A percentile compares a stretch with the other conserved stretches of the same genome.
These are phyloP conservation scores for Rhexocercosporidium sp. DNA, from an alignment of 2,329 filamentous ascomycete species.

Conservation along the genomic window DNA sequence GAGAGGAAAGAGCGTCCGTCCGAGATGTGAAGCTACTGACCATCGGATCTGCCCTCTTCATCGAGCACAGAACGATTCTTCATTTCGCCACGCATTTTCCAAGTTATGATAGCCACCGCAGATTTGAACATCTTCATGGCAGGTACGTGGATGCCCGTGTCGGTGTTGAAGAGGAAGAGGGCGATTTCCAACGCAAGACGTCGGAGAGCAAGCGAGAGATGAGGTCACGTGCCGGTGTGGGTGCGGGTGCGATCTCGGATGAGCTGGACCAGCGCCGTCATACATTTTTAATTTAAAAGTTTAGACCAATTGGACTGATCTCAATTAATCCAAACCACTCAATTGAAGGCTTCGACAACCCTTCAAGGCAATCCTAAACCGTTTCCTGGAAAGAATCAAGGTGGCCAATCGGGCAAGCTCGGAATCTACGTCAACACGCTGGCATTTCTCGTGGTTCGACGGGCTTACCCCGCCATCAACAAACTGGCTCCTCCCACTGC, in stretches of 20 bases:
- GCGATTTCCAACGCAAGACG: background rate
- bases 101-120: no score
- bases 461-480: conserved; percentile 34
- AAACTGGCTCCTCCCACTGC: conserved; percentile 32
- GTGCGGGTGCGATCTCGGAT: background rate
- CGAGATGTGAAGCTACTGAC: background rate
- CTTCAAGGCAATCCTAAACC: background rate
- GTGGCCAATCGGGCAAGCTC: conserved; percentile 29
- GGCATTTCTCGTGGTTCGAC: conserved; percentile 27
- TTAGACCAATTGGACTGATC: background rate
- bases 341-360: background rate
- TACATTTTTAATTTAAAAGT: background rate
- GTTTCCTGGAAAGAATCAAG: background rate
- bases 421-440: conserved; percentile 25
- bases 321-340: background rate
- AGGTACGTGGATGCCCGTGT: no score
- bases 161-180: no score
- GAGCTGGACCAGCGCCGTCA: background rate
- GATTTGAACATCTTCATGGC: no score
- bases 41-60: background rate
- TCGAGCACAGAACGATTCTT: background rate
- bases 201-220: background rate
- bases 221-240: background rate
- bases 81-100: background rate
- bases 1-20: background rate